Percentiles rank a stretch among this genome's conserved stretches.
Evolutionary conservation across 2,329 filamentous ascomycete genomes (phyloP).

Genomic region (Lasiodiplodia citricola): DNA sequence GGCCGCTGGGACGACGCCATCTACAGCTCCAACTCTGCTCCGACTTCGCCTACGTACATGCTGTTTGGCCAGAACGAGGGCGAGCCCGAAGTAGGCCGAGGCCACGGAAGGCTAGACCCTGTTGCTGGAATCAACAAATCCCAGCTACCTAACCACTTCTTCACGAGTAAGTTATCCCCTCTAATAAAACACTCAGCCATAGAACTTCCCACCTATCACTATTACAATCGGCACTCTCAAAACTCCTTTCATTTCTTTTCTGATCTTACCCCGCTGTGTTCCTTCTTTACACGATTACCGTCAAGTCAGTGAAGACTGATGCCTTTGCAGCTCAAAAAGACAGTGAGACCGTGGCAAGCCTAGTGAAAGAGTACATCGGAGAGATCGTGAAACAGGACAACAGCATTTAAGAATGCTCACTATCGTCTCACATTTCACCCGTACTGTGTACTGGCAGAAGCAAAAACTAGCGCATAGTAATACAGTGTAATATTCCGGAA

Average conservation of each 20-base stretch:
- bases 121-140: not conserved
- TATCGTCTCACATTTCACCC: not conserved
- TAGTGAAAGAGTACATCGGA: slow-evolving; percentile 12
- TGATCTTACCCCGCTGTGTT: not conserved
- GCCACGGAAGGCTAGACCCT: not conserved
- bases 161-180: not conserved
- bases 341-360: not conserved
- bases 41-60: slow-evolving; percentile 1
- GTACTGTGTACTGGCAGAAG: too few relatives aligned
- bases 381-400: not conserved
- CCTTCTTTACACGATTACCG: too few relatives aligned
- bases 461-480: too few relatives aligned
- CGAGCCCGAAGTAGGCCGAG: not conserved
- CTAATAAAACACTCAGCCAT: not conserved
- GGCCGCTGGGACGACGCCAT: slow-evolving; percentile 14
- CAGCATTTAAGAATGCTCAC: not conserved
- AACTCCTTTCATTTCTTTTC: too few relatives aligned
- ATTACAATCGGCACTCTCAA: too few relatives aligned
- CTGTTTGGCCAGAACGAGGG: slow-evolving; percentile 1
- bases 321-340: not conserved
- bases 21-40: not conserved
- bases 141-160: slow-evolving; percentile 1
- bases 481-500: too few relatives aligned
- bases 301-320: not conserved
- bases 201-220: not conserved